Conservation (phyloP, 73 alveolate species). For the Tetrahymena malaccensis region DNA sequence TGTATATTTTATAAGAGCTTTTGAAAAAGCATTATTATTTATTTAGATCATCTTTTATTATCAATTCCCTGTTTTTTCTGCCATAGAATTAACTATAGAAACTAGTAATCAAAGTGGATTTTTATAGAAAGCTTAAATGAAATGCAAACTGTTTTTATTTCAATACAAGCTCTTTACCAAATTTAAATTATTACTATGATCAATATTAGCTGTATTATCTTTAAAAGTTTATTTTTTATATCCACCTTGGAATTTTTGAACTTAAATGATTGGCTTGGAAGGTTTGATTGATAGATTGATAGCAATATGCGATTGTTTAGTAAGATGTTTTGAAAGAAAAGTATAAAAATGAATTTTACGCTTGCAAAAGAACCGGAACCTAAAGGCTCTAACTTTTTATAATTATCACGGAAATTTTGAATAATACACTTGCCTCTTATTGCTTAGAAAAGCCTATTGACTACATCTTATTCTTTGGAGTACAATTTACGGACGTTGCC, state of each 20-base stretch:
- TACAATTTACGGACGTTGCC: background rate
- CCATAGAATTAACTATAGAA: background rate
- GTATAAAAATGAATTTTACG: background rate
- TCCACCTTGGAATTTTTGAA: background rate
- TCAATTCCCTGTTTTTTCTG: background rate
- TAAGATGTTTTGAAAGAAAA: background rate
- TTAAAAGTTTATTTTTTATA: background rate
- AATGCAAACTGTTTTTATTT: no score
- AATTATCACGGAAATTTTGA: background rate
- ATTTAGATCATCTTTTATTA: background rate
- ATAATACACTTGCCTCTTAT: background rate
- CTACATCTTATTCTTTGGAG: background rate
- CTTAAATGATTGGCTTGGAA: background rate
- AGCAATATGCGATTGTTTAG: background rate
- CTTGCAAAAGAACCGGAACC: slow-evolving; percentile 44
- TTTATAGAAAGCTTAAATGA: no score
- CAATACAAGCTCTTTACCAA: no score
- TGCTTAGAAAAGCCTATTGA: background rate
- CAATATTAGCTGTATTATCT: no score
- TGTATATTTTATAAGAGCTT: no score
- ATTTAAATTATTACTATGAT: no score
- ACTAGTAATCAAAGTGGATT: no score
- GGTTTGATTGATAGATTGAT: background rate
- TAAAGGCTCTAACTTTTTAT: slow-evolving; percentile 14
- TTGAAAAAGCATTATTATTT: no score